Conservation (phyloP, 768 basidiomycete genomes). For the Leccinum variicolor region DNA sequence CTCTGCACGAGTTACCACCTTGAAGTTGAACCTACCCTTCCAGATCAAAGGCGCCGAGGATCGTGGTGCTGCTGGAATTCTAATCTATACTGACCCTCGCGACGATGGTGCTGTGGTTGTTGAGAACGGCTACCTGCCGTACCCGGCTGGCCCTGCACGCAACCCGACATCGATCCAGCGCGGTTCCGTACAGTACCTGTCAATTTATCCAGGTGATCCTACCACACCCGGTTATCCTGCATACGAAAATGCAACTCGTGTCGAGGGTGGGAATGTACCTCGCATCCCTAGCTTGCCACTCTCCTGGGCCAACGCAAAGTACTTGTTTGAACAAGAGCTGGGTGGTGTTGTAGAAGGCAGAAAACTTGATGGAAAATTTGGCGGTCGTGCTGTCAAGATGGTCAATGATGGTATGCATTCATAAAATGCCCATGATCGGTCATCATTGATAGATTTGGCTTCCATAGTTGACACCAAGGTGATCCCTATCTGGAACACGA, state of each 20-base stretch:
- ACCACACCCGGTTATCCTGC: constrained; percentile 86
- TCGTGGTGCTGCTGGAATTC: constrained; percentile 68
- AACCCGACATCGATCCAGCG: constrained; percentile 82
- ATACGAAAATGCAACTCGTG: constrained; percentile 75
- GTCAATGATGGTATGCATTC: constrained; percentile 49
- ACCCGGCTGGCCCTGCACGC: constrained; percentile 80
- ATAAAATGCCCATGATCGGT: background rate
- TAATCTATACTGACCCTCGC: constrained; percentile 84
- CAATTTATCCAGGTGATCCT: constrained; percentile 69
- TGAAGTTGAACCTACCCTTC: constrained; percentile 7
- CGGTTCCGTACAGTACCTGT: constrained; percentile 74
- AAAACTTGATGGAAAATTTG: constrained; percentile 47
- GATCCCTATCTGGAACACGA: constrained; percentile 89
- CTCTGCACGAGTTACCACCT: constrained; percentile 1
- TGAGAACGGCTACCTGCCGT: constrained; percentile 70
- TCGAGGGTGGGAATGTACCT: constrained; percentile 58
- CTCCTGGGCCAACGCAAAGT: constrained; percentile 78
- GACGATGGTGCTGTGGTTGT: constrained; percentile 80
- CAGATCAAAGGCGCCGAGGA: constrained; percentile 84
- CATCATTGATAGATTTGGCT: background rate
- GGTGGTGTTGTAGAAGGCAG: constrained; percentile 37
- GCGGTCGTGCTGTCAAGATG: constrained; percentile 44
- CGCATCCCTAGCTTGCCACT: constrained; percentile 82
- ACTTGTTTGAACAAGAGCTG: constrained; percentile 57
- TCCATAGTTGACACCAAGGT: constrained; percentile 66